Evolutionary conservation across 805 yeast species (phyloP).

Genomic region (Lipomyces orientalis): DNA sequence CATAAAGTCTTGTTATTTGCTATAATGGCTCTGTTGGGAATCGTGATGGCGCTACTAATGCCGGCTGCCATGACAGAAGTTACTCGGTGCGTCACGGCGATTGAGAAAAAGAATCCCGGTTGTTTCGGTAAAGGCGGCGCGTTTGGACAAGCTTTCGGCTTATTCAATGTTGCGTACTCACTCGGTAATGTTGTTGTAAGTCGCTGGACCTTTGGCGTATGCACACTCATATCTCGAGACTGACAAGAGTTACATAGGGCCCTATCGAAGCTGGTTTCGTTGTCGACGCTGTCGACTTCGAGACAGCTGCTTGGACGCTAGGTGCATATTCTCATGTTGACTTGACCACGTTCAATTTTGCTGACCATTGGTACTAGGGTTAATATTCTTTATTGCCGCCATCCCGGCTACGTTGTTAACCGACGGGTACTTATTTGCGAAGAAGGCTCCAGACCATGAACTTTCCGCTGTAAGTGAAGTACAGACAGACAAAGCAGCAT

Average conservation of each 20-base stretch:
- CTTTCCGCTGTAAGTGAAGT: not conserved
- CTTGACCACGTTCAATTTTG: not conserved
- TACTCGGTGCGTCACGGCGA: conserved; percentile 36
- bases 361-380: not conserved
- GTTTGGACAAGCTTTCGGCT: conserved; percentile 46
- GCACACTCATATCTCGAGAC: not conserved
- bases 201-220: not conserved
- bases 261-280: conserved; percentile 45
- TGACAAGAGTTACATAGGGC: conserved; percentile 37
- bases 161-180: conserved; percentile 45
- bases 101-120: conserved; percentile 42
- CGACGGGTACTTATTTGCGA: conserved; percentile 39
- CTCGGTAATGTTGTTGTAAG: conserved; percentile 43
- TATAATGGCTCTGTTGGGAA: conserved; percentile 41
- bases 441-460: not conserved
- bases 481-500: not conserved
- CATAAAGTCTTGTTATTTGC: conserved; percentile 43
- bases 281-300: conserved; percentile 40
- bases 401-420: conserved; percentile 40
- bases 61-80: conserved; percentile 44
- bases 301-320: conserved; percentile 28
- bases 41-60: conserved; percentile 37
- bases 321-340: not conserved
- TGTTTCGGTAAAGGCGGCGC: conserved; percentile 44
- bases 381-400: conserved; percentile 20